These are phyloP conservation scores for Rhynchosporium graminicola DNA, from an alignment of 2,329 filamentous ascomycete genomes.

Conservation along the genomic window DNA sequence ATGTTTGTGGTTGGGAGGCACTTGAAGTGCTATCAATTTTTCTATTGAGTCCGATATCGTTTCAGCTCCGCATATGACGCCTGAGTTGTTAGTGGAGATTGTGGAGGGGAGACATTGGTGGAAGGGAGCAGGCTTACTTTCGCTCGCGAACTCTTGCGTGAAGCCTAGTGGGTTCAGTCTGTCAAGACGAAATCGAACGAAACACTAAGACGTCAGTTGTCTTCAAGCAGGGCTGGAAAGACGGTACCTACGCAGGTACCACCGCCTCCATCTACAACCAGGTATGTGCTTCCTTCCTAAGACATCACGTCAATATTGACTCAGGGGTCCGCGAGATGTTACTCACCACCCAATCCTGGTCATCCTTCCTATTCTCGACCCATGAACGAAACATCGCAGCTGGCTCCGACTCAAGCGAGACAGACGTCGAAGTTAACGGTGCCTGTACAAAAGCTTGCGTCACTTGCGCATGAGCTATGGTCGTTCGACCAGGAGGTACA, in stretches of 20 bases:
- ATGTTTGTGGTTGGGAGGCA: conserved; percentile 10
- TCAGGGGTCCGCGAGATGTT: background rate
- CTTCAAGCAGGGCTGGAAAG: background rate
- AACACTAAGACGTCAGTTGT: conserved; percentile 14
- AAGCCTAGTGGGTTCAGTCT: conserved; percentile 18
- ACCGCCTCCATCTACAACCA: conserved; percentile 23
- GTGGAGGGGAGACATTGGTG: background rate
- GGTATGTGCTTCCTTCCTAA: conserved; percentile 19
- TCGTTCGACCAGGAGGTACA: conserved; percentile 24
- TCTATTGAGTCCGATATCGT: conserved; percentile 17
- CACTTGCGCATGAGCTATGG: conserved; percentile 21
- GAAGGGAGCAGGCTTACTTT: conserved; percentile 18
- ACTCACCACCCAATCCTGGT: conserved; percentile 14
- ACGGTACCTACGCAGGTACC: conserved; percentile 22
- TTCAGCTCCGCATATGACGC: conserved; percentile 23
- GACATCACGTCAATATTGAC: background rate
- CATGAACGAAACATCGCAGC: conserved; percentile 24
- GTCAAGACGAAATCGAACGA: conserved; percentile 20
- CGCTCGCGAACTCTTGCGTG: conserved; percentile 19
- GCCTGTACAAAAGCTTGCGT: conserved; percentile 22
- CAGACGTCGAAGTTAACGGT: conserved; percentile 13
- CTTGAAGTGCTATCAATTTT: background rate
- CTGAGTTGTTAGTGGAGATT: conserved; percentile 5
- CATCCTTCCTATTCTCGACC: conserved; percentile 6
- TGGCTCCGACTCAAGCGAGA: conserved; percentile 24